phyloP scores from a whole-genome alignment of 2,329 filamentous ascomycete species.

The Colletotrichum sp. region DNA sequence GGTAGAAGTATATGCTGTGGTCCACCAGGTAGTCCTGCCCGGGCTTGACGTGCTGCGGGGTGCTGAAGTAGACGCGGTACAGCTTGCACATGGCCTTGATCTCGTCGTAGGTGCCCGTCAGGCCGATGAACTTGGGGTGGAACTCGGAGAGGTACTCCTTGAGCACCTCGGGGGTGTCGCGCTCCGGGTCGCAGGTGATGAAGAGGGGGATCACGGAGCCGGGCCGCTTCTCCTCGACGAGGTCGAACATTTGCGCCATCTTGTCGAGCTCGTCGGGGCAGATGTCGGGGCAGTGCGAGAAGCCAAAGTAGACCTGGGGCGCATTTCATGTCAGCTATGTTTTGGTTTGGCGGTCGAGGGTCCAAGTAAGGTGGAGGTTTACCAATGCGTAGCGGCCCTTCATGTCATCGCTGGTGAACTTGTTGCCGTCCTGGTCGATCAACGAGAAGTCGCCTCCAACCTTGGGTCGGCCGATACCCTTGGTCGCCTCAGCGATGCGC shows the following conservation, averaged over 20 bases:
- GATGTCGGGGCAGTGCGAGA: constrained; percentile 97
- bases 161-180: constrained; percentile 85
- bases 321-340: not conserved
- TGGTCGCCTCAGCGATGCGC: constrained; percentile 87
- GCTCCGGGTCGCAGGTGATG: constrained; percentile 92
- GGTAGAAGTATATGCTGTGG: constrained; percentile 99
- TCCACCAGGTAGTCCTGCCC: constrained; percentile 98
- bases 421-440: constrained; percentile 79
- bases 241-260: constrained; percentile 95
- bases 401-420: constrained; percentile 80
- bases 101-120: constrained; percentile 93
- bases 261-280: constrained; percentile 99
- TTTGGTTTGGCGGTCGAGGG: not conserved
- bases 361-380: constrained; percentile 32
- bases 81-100: constrained; percentile 94
- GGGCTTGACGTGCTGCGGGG: constrained; percentile 83
- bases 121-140: constrained; percentile 81
- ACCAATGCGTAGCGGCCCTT: constrained; percentile 86
- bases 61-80: constrained; percentile 97
- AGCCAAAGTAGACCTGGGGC: constrained; percentile 90
- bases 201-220: constrained; percentile 77
- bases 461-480: constrained; percentile 91
- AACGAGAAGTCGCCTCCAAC: constrained; percentile 88
- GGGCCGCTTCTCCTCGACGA: constrained; percentile 58
- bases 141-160: constrained; percentile 91